Evolutionary conservation across 1,284 basidiomycete genomes (phyloP), one percentile per base, ranked within the genome.

Genomic region (Ganoderma sp.): DNA sequence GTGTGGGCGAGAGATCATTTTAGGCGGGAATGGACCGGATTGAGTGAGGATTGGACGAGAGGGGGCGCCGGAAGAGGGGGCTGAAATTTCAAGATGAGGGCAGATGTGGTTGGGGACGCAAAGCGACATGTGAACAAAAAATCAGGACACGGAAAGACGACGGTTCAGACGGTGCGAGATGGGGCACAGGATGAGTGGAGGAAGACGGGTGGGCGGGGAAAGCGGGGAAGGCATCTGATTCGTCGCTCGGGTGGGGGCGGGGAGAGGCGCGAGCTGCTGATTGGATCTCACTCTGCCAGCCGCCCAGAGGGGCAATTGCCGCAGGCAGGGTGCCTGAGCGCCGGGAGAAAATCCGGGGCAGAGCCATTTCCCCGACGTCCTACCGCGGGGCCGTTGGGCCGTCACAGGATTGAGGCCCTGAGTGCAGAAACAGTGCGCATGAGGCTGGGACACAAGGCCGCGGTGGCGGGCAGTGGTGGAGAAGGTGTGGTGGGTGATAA

Each of bases 291-390:
- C 37, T 14, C 28, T 52, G 56, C 22, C 50, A 60, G 65, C 17
- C 64, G 60, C 39, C 22, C 63, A 61, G 56, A 54, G 50, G 50
- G 70, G 70, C 25, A 69, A 67, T 54, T 67, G 68, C 68, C 71
- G 67, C 69, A 68, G 64, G 48, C 37, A 63, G 68, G 64, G 69
- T 70, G 65, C 3, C 67, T 68, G 68, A 65, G 65, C 68, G 64
- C 68, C 61, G 67, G 66, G 45, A 63, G 69, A 67, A 73, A 73
- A 71, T 71, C 71, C 69, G 71, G 71, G 69, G 71, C 45, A 67
- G 67, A 60, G 59, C 56, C 19, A 61, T 68, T 73, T 61, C 65
- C 22, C 71, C 71, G 71, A 73, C 60, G 63, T 70, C 32, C 34
- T 32, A 68, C 69, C 69, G 57, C 37, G n/a, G 52, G 43, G 59